phyloP scores from a whole-genome alignment of 257 asterid species.

The Nicotiana paniculata region DNA sequence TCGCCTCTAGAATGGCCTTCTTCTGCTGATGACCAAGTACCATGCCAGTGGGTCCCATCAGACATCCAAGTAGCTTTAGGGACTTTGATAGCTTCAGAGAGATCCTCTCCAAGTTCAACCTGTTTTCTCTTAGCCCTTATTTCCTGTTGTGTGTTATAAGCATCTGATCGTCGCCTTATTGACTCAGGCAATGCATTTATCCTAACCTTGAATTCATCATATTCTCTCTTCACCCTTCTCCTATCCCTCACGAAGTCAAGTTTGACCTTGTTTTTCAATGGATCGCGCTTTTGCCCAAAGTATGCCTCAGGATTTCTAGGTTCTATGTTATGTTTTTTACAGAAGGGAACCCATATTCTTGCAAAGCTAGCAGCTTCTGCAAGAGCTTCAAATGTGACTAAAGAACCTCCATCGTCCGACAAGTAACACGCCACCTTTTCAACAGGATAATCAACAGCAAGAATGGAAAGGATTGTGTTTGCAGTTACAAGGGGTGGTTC shows the following conservation, averaged over 20 bases:
- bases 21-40: slow-evolving; percentile 66
- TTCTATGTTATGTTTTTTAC: slow-evolving; percentile 69
- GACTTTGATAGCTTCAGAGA: slow-evolving; percentile 43
- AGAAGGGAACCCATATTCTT: slow-evolving; percentile 78
- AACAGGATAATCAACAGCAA: slow-evolving; percentile 80
- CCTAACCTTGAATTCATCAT: slow-evolving; percentile 83
- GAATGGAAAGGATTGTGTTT: slow-evolving; percentile 78
- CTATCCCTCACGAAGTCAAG: slow-evolving; percentile 75
- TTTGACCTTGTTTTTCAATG: slow-evolving; percentile 64
- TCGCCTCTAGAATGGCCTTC: slow-evolving; percentile 78
- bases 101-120: slow-evolving; percentile 49
- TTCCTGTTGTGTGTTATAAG: slow-evolving; percentile 79
- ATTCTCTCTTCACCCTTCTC: slow-evolving; percentile 80
- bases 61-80: slow-evolving; percentile 95
- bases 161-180: slow-evolving; percentile 81
- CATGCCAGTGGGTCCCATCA: slow-evolving; percentile 91
- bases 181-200: slow-evolving; percentile 78
- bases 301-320: slow-evolving; percentile 89
- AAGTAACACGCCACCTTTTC: slow-evolving; percentile 78
- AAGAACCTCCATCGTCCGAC: slow-evolving; percentile 88
- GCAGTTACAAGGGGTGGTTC: slow-evolving; percentile 93
- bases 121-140: slow-evolving; percentile 62
- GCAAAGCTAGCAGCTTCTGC: slow-evolving; percentile 95
- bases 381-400: slow-evolving; percentile 80
- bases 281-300: slow-evolving; percentile 68